These are phyloP conservation scores for Naganishia sp. DNA, from an alignment of 1,284 basidiomycete genomes.

Conservation along the genomic window DNA sequence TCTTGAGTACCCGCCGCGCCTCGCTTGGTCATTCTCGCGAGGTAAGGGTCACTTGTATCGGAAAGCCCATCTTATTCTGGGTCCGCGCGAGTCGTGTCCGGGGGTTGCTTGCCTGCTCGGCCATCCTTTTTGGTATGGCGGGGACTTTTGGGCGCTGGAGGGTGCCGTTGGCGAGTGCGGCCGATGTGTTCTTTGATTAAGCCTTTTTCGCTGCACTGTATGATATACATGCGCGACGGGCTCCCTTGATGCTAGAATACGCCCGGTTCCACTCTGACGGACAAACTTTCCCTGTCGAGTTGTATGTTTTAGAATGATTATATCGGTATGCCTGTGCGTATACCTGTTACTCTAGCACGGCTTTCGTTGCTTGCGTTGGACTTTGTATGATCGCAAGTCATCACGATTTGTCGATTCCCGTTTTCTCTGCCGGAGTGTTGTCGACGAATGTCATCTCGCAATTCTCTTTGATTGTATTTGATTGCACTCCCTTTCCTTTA, in stretches of 20 bases:
- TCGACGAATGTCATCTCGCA: not conserved
- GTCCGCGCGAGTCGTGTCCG: slow-evolving; percentile 22
- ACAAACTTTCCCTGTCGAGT: slow-evolving; percentile 8
- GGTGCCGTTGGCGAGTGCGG: slow-evolving; percentile 20
- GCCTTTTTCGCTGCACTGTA: too few species aligned
- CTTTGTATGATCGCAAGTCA: too few species aligned
- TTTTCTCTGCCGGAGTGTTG: not conserved
- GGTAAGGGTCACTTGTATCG: not conserved
- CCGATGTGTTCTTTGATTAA: slow-evolving; percentile 14
- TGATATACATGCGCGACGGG: too few species aligned
- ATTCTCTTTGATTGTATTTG: too few species aligned
- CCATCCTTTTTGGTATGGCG: slow-evolving; percentile 16
- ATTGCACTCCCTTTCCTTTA: too few species aligned
- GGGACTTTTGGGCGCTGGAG: slow-evolving; percentile 16
- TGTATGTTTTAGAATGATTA: slow-evolving; percentile 1
- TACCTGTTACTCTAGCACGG: not conserved
- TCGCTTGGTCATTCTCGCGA: slow-evolving; percentile 5
- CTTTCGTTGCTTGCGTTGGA: too few species aligned
- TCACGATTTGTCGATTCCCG: not conserved
- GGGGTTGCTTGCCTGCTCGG: slow-evolving; percentile 9
- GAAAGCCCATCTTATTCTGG: slow-evolving; percentile 19
- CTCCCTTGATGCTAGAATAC: too few species aligned
- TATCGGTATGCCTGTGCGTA: not conserved
- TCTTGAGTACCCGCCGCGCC: slow-evolving; percentile 26
- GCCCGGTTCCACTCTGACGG: slow-evolving; percentile 16